These are phyloP conservation scores for Aspergillus carlsbadensis DNA, from an alignment of 495 filamentous ascomycete genomes.

Conservation along the genomic window DNA sequence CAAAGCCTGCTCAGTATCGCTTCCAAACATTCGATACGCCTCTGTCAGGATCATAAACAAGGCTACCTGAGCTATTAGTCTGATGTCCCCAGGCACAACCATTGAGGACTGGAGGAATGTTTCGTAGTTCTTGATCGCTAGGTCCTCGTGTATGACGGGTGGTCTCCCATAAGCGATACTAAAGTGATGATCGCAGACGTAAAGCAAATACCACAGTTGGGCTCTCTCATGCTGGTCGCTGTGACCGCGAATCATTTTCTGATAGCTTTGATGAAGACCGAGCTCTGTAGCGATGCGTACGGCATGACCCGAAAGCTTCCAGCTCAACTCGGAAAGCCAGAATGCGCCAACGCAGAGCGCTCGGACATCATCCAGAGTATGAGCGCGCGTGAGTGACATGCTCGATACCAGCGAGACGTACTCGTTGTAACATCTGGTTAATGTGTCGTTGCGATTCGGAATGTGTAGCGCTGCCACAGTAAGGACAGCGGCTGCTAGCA, in stretches of 20 bases:
- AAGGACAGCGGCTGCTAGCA: conserved; percentile 50
- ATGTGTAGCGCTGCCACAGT: conserved; percentile 56
- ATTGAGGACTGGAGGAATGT: conserved; percentile 47
- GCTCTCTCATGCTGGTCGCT: conserved; percentile 50
- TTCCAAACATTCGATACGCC: conserved; percentile 56
- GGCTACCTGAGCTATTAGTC: conserved; percentile 55
- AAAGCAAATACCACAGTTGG: conserved; percentile 52
- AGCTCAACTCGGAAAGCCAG: conserved; percentile 53
- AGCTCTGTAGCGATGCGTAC: conserved; percentile 56
- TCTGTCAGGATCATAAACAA: conserved; percentile 58
- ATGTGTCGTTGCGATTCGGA: conserved; percentile 47
- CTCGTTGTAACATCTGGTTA: conserved; percentile 51
- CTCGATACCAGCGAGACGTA: conserved; percentile 52
- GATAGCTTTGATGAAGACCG: conserved; percentile 50
- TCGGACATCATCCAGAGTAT: conserved; percentile 52
- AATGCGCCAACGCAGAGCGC: conserved; percentile 53
- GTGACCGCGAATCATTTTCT: conserved; percentile 44
- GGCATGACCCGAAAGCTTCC: conserved; percentile 54
- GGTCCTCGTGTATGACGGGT: conserved; percentile 54
- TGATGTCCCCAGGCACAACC: conserved; percentile 51
- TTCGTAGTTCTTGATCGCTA: conserved; percentile 52
- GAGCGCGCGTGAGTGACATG: conserved; percentile 49
- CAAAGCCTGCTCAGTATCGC: conserved; percentile 52
- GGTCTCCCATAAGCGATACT: conserved; percentile 55
- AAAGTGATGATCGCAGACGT: conserved; percentile 58